Evolutionary conservation across 2,329 filamentous ascomycete species (phyloP), one percentile per base, ranked within the genome.

Genomic region (Trichoderma sp.): DNA sequence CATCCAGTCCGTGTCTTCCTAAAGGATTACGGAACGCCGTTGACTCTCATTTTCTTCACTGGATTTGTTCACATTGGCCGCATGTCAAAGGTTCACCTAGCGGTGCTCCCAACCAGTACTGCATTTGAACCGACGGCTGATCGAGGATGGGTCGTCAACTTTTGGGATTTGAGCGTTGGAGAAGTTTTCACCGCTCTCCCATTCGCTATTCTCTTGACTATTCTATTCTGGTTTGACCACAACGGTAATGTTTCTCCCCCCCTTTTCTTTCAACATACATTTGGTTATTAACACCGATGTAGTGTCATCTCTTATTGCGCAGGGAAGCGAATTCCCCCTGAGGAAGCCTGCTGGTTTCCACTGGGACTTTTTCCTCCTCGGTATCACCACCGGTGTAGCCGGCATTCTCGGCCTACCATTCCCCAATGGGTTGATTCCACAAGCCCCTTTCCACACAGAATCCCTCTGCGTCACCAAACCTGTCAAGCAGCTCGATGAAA

Each of bases 151-250:
- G 84, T 96, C 64, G 87, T 97, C 29, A 84, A 88, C 70, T 94
- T 97, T 73, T 95, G 92, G 92, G 84, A 94, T 71, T 84, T 96
- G 64, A 82, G 81, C 54, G 87, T 90, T 6, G 85, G 84, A 0
- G 89, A 96, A 67, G 84, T 95, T 7, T 97, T 97, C 75, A 82
- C 93, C 52, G 93, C 93, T 1, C 86, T 96, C n/a, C 93, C 93
- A 0, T 97, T 97, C 80, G 93, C 92, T 0, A 75, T 96, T 37
- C 82, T 97, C 1, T 82, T 97, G 17, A 97, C 93, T 0, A 89
- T 96, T 25, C 80, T 97, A 5, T 97, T 97, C 76, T 96, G 91
- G 81, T 96, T 95, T 76, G 93, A 96, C 74, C 93, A 96, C 75
- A 96, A 95, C 72, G 90, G 90, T 92, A 81, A 70, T 37, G 2